Base-by-base conservation (phyloP, 164 flowering plant species). In the Liquidambar formosana region DNA sequence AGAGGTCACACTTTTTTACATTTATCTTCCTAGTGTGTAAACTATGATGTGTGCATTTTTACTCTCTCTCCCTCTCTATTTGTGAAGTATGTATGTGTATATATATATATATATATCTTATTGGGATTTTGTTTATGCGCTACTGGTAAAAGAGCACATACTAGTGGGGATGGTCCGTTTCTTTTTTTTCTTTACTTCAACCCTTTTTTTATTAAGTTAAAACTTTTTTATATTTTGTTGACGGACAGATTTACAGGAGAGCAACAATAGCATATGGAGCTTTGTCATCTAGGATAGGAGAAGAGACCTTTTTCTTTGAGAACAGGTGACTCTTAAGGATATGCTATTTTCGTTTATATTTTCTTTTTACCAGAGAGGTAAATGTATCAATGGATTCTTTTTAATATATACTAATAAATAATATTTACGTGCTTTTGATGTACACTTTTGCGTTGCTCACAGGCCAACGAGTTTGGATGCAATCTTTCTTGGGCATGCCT, bases 401-500 rank as follows among this genome's bases (percentile, higher is more conserved):
- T 41, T 27, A n/a, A n/a, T n/a, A n/a, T n/a, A n/a, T n/a, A n/a
- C 38, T 69, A 38, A 4, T 43, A 15, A 16, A 25, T 57, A 54
- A 10, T 19, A 45, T n/a, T 58, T 19, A 46, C 41, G 19, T 23
- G 15, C 0, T 43, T 33, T 51, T 58, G 47, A 10, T 33, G 15
- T 33, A 27, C 4, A 13, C 64, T 23, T 45, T 51, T 67, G 49
- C 9, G 38, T 73, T 62, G 49, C 57, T 54, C 43, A 67, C 85
- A 95, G 99, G 86, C 93, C 97, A 13, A 89, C 96, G 58, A 93
- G 98, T 78, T 72, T 95, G 81, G 99, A 95, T 86, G 96, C 98
- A 61, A 8, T 76, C 26, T 80, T 93, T 76, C 93, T 95, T 71
- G 91, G 85, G 16, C 96, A 93, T 80, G 79, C 81, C 47, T 90